Evolutionary conservation across 257 asterid genomes (phyloP), one percentile per base, ranked within the genome.

Genomic region (Paulownia fortunei): DNA sequence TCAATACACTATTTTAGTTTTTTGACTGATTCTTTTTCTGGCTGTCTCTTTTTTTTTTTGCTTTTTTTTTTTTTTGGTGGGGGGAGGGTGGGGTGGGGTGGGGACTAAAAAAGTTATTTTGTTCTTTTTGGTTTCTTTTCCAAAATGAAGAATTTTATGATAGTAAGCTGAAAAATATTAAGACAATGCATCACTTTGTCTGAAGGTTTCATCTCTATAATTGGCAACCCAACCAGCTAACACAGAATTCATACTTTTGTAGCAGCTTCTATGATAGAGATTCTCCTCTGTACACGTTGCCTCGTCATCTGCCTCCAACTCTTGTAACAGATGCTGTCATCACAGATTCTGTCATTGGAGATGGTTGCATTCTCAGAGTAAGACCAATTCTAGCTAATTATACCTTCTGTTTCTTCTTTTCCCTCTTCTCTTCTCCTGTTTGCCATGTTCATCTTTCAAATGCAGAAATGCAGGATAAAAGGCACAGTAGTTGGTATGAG

Each of bases 261-360:
- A 79, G 87, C 90, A 88, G 96, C 76, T 89, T 92, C 86, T 82
- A 85, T 7, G 95, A 89, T 66, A 86, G 82, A 77, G 84, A 83
- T 64, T 84, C 81, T 58, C 98, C 97, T 5, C 79, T 94, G 0
- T 90, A 92, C 85, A 94, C 98, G 60, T 86, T 92, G 82, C 97
- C 98, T 11, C 94, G 97, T 6, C 90, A 83, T 84, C 86, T 88
- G 67, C 98, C 98, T 89, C 98, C 98, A n/a, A 92, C 94, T 71
- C 90, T 84, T 42, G 84, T 92, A 67, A 64, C 89, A 0, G 91
- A 90, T 81, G 97, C 97, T n/a, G 86, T 81, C 51, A 90, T 94
- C 68, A 82, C 88, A 13, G 94, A 92, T 58, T 94, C 95, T 37
- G 81, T 89, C 76, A 86, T 94, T 2, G 98, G 97, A 73, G 95